Base-by-base conservation (phyloP, 306 rosid genomes). In the Amphicarpaea edgeworthii region DNA sequence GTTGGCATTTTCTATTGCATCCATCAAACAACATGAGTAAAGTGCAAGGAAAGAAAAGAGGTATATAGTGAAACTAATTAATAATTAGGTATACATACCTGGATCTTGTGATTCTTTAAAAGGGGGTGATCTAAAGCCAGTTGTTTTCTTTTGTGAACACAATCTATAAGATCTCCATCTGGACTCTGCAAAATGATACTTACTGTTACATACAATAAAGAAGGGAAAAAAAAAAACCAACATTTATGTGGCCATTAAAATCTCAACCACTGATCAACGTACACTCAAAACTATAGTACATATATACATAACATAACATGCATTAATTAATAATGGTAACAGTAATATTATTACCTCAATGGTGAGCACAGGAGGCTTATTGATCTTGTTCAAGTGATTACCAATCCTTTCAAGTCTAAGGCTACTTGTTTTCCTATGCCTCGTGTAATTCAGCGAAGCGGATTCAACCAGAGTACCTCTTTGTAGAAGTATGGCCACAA, bases 331-430 rank as follows among this genome's bases (percentile, higher is more conserved):
- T 28, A 28, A 55, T 23, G 42, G 30, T 55, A 26, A 8, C 11
- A 37, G 1, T 82, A 86, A 50, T 8, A n/a, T 30, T 28, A 53
- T 64, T 87, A 91, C 98, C 86, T 87, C 77, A 47, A 93, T 85
- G 80, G 96, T 87, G 19, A 91, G 82, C 50, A 87, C 87, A 46
- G 96, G 77, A 70, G 91, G 75, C 88, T 91, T 93, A 88, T 91
- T 93, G 69, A 91, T 91, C 85, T 83, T 87, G 46, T 83, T 80
- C 89, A 93, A 77, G 76, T 87, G 97, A 70, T 51, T 87, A 26
- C 43, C 73, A 85, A 91, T 91, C 88, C 98, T 87, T 41, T 88
- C 82, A 46, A 93, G 65, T 71, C 97, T 88, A 79, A 90, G 65
- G 64, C 85, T 87, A 53, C 97, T 93, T 5, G 90, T 82, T 49